A percentile compares a stretch with the other conserved stretches of the same genome.
phyloP scores from a whole-genome alignment of 1,284 basidiomycete species.

The Sporisorium reilianum region DNA sequence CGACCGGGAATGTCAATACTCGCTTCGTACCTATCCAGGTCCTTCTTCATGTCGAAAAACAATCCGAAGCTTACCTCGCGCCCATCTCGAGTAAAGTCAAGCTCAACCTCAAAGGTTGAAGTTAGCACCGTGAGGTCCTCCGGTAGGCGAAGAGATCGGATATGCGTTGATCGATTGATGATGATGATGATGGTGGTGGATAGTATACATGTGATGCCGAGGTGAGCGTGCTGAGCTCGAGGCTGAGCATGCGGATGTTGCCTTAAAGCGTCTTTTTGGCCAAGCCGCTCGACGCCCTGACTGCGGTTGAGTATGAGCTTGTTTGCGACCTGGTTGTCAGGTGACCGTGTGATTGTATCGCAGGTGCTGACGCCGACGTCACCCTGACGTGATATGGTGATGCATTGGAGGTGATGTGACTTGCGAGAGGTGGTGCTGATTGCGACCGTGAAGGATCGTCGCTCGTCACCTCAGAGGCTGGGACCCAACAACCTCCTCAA shows the following conservation, averaged over 20 bases:
- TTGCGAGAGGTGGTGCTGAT: not conserved
- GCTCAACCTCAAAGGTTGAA: not conserved
- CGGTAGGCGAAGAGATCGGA: too few species aligned
- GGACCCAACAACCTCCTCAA: conserved; percentile 60
- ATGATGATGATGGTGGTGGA: not conserved
- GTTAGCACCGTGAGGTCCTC: too few species aligned
- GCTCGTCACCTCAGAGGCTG: conserved; percentile 25
- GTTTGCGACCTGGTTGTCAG: not conserved
- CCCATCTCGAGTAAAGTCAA: not conserved
- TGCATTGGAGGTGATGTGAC: not conserved
- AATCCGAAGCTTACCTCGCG: not conserved
- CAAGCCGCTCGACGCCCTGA: not conserved
- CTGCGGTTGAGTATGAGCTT: not conserved
- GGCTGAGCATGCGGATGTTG: not conserved
- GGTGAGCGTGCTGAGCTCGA: not conserved
- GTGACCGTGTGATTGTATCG: not conserved
- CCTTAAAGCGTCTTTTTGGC: not conserved
- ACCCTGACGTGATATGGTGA: not conserved
- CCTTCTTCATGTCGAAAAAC: not conserved
- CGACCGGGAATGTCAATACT: not conserved
- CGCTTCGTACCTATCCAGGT: not conserved
- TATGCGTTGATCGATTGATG: too few species aligned
- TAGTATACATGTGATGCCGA: conserved; percentile 13
- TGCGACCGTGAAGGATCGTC: conserved; percentile 1
- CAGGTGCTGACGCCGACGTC: not conserved